Base-by-base conservation (phyloP, 108 stramenopile genomes). In the Cyclotella distinguenda region DNA sequence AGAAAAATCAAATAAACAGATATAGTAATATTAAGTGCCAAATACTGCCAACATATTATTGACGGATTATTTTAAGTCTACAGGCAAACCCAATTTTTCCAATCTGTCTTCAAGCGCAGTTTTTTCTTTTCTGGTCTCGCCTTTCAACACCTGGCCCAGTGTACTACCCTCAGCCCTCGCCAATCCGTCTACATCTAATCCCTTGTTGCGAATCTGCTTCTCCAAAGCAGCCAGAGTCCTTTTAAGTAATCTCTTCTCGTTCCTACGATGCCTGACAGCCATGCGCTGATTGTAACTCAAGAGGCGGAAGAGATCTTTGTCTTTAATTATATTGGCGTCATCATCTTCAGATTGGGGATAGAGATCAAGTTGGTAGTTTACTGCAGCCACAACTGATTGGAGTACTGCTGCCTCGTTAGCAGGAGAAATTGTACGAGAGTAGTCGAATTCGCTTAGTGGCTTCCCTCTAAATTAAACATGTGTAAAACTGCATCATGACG, bases 371-470 rank as follows among this genome's bases (percentile, higher is more conserved):
- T 93, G 92, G 26, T 86, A 76, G 38, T 77, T 83, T n/a, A 93
- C 89, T 16, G 95, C 95, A 5, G 78, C 74, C 54, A 91, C 84
- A 10, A 97, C 85, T 38, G 90, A 85, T 25, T 78, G 75, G 21
- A 96, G 78, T 11, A 90, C 94, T 16, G 90, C 80, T n/a, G 92
- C 92, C 76, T 98, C 95, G 62, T 96, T 94, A 11, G 86, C 92
- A 28, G 87, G 46, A 40, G 93, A 94, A 55, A 96, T 90, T 0
- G 91, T 88, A 25, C 89, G 72, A 16, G 83, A 80, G 70, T 87
- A 92, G 69, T 90, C 92, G 60, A 94, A 94, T 6, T 88, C 87
- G 9, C 64, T 38, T 15, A 90, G 74, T 28, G 84, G 80, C 45
- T 83, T 85, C 12, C 86, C 93, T 18, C 90, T 62, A 4, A 5